Conservation (phyloP, 73 alveolate genomes). For the Paramecium tetraurelia region DNA sequence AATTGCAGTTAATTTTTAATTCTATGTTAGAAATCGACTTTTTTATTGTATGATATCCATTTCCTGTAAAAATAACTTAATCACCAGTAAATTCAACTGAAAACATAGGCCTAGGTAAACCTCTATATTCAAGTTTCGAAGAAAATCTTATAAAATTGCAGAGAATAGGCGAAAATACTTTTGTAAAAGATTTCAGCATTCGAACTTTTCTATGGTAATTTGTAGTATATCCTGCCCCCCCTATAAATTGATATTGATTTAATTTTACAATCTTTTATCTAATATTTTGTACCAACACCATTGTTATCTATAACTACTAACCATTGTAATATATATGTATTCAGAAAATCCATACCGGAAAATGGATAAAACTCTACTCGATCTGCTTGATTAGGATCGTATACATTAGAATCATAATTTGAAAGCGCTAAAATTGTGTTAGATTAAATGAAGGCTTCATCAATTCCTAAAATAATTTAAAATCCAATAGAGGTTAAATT, state of each 20-base stretch:
- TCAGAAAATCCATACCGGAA: not conserved
- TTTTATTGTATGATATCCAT: not conserved
- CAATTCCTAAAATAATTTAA: not conserved
- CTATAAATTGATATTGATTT: not conserved
- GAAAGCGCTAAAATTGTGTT: not conserved
- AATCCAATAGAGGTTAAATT: not conserved
- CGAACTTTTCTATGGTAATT: not conserved
- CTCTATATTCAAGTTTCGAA: not conserved
- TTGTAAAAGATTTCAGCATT: not conserved
- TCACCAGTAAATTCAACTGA: not conserved
- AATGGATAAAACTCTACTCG: not conserved
- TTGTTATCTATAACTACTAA: not conserved
- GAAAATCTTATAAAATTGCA: not conserved
- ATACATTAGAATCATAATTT: not conserved
- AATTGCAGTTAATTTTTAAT: not conserved
- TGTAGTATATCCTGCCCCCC: not conserved
- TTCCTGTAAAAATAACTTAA: not conserved
- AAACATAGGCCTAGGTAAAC: not conserved
- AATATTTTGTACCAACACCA: not conserved
- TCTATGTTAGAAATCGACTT: not conserved
- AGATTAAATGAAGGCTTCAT: not conserved
- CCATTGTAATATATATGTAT: not conserved
- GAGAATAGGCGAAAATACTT: not conserved
- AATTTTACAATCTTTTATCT: not conserved
- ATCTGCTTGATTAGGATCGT: not conserved